These are phyloP conservation scores for Cytidiella melzeri DNA, from an alignment of 768 basidiomycete genomes.

Conservation along the genomic window DNA sequence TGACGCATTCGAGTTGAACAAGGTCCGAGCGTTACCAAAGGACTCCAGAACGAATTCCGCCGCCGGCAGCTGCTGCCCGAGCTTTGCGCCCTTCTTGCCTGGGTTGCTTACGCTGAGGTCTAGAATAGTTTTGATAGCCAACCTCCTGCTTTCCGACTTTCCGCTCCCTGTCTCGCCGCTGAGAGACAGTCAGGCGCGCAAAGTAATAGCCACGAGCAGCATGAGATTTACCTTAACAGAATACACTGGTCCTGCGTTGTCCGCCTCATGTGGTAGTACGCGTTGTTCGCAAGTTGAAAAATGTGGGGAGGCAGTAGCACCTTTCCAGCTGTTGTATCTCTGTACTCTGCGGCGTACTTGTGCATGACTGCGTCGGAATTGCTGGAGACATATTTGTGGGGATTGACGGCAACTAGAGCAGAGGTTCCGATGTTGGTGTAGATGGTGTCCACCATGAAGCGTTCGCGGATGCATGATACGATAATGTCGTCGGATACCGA, in stretches of 20 bases:
- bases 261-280: constrained; percentile 93
- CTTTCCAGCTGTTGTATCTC: constrained; percentile 63
- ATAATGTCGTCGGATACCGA: constrained; percentile 78
- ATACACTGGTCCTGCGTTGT: constrained; percentile 92
- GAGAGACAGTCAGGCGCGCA: constrained; percentile 1
- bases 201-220: not conserved
- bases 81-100: constrained; percentile 92
- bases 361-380: constrained; percentile 82
- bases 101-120: constrained; percentile 83
- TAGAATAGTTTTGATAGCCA: constrained; percentile 90
- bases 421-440: constrained; percentile 73
- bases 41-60: constrained; percentile 94
- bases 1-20: constrained; percentile 92
- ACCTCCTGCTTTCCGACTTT: constrained; percentile 84
- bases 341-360: constrained; percentile 83
- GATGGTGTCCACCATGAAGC: constrained; percentile 79
- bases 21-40: constrained; percentile 88
- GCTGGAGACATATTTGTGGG: constrained; percentile 81
- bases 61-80: constrained; percentile 80
- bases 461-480: constrained; percentile 78
- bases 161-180: constrained; percentile 93
- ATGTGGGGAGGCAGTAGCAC: constrained; percentile 74
- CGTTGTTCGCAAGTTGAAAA: constrained; percentile 85
- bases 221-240: constrained; percentile 64
- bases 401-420: constrained; percentile 82